Base-by-base conservation (phyloP, 768 basidiomycete genomes). In the Auricularia auricula-judae region DNA sequence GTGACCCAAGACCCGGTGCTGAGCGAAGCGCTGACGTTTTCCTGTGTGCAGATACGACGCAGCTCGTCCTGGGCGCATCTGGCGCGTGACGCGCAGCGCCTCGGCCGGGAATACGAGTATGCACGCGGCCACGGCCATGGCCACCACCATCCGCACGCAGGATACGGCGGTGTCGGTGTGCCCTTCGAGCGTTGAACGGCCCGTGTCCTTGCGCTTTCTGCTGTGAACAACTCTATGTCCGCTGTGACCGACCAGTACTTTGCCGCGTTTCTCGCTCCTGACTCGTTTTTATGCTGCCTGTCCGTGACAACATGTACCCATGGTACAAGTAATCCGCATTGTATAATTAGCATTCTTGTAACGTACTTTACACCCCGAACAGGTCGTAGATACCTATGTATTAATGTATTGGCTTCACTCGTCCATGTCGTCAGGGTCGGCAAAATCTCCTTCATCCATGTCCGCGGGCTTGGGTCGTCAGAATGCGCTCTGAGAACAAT, bases 391-490 rank as follows among this genome's bases (percentile, higher is more conserved):
- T 42, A 14, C 39, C 39, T 42, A 14, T 42, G 12, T 51, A 51
- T 51, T 8, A 21, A 21, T 36, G 29, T 59, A 59, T 33, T 10
- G 10, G 23, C 56, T 59, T 35, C 33, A 59, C 56, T n/a, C 34
- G 16, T 59, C 14, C 47, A 51, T 51, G 47, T 51, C 47, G 14
- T 51, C 47, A 14, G 39, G 76, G 66, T 87, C 88, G 66, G 83
- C 81, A 74, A 95, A 95, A 74, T 95, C 93, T 5, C 93, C 93
- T 66, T 91, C 91, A 72, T 98, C 96, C 74, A 98, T 79, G 74
- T 98, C 93, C 72, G 84, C 90, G 12, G 94, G 95, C 88, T 95
- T 29, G 69, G 68, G 51, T 63, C 62, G 43, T 58, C 18, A 23
- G 3, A 54, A 21, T 5, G 47, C 23, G 36, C 8, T 33, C 5